Evolutionary conservation across 257 asterid genomes (phyloP), one percentile per base, ranked within the genome.

Genomic region (Petrea volubilis): DNA sequence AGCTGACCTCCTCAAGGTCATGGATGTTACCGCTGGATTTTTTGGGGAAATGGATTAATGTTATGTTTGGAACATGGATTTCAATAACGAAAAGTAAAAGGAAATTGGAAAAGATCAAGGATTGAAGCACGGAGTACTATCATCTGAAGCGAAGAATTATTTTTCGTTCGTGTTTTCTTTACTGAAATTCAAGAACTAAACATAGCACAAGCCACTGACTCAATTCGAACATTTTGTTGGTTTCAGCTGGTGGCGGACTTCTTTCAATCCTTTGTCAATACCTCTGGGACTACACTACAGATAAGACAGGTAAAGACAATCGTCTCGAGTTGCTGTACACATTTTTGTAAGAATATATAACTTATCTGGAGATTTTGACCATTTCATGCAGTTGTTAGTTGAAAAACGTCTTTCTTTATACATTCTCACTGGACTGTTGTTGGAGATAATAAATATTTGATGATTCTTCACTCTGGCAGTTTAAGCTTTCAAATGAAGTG

Each of bases 201-300:
- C n/a, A n/a, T n/a, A n/a, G n/a, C n/a, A n/a, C 28, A 15, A 21
- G 64, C 6, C 52, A 27, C 57, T 29, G 57, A 64, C 76, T 69
- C 38, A 20, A 34, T 43, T 38, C 9, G 21, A 63, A 53, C 67
- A 59, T 70, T 61, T 68, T 81, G 68, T 57, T 70, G 36, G 66
- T 69, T 79, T 74, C 79, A 95, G 99, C 79, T 95, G 83, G 99
- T 95, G 79, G 99, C 92, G 84, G 98, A 95, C 85, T 95, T 92
- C 88, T 95, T 95, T 79, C 99, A 92, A 81, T 95, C 97, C 50
- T 73, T 95, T 83, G 97, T 90, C 78, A 95, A 90, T 82, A 95
- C 99, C 23, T 95, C 98, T 62, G 98, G 99, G 71, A 92, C 92
- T 98, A 92, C 99, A n/a, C 90, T 92, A 29, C 99, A 95, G 76